Evolutionary conservation across 1,139 yeast species (phyloP).

Genomic region (Geotrichum macrosporum): DNA sequence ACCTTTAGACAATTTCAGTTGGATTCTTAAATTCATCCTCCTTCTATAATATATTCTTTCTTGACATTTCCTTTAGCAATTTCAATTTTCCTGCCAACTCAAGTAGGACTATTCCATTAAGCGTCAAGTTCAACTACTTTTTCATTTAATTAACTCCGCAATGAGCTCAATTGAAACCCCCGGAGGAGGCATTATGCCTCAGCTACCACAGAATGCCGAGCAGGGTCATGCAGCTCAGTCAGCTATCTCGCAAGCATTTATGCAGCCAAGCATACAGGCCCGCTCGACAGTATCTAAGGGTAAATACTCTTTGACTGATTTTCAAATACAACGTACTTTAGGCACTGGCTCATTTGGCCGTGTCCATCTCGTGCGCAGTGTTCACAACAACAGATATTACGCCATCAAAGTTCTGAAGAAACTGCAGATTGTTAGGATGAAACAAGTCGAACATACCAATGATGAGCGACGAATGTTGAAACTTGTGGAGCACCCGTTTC

Average conservation of each 20-base stretch:
- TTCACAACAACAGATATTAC: slow-evolving; percentile 87
- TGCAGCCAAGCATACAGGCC: not conserved
- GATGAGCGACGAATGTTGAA: slow-evolving; percentile 93
- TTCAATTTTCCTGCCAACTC: too few relatives aligned
- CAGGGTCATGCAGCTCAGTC: not conserved
- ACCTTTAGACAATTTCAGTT: too few relatives aligned
- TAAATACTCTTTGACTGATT: slow-evolving; percentile 78
- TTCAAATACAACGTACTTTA: slow-evolving; percentile 82
- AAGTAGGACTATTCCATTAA: too few relatives aligned
- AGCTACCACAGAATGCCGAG: too few relatives aligned
- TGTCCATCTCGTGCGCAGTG: slow-evolving; percentile 85
- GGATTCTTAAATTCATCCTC: too few relatives aligned
- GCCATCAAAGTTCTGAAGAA: slow-evolving; percentile 90
- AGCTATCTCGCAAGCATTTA: not conserved
- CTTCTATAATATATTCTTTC: too few relatives aligned
- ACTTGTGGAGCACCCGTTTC: slow-evolving; percentile 86
- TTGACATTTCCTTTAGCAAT: too few relatives aligned
- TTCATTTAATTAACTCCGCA: not conserved
- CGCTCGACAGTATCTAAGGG: slow-evolving; percentile 68
- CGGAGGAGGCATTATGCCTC: not conserved
- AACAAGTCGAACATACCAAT: slow-evolving; percentile 94
- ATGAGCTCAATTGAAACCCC: slow-evolving; percentile 6
- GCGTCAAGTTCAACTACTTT: too few relatives aligned
- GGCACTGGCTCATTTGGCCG: slow-evolving; percentile 98
- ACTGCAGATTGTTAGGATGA: slow-evolving; percentile 86